Conservation (phyloP, 495 filamentous ascomycete genomes). For the Parachaetomium inaequale region DNA sequence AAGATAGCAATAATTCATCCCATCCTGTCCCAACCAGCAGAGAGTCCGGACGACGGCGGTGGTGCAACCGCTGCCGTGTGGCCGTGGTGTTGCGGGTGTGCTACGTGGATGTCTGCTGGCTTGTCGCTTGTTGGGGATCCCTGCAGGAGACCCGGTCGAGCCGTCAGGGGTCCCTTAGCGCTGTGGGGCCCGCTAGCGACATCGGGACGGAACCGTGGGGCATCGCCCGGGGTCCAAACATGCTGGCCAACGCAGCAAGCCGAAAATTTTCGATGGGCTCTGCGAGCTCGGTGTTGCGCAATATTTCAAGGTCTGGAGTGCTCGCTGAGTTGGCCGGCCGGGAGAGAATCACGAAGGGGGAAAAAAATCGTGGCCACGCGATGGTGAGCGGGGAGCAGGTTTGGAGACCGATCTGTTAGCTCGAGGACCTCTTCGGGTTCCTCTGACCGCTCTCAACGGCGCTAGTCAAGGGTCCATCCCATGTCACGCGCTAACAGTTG, state of each 20-base stretch:
- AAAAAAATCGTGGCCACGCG: neutral
- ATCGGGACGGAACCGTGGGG: constrained; percentile 25
- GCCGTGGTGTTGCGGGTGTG: constrained; percentile 28
- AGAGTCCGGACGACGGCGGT: neutral
- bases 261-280: constrained; percentile 12
- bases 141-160: constrained; percentile 24
- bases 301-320: neutral
- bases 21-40: neutral
- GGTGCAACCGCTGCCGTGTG: constrained; percentile 10
- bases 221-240: neutral
- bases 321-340: neutral
- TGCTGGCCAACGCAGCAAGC: constrained; percentile 11
- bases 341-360: neutral
- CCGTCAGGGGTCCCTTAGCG: constrained; percentile 19
- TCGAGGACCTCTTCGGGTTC: constrained; percentile 8
- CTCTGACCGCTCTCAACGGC: constrained; percentile 10
- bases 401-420: constrained; percentile 17
- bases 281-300: neutral
- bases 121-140: constrained; percentile 31
- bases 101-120: constrained; percentile 46
- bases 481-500: constrained; percentile 26
- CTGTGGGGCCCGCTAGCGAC: constrained; percentile 19
- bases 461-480: constrained; percentile 14
- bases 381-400: neutral
- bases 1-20: neutral